Evolutionary conservation across 129 eudicot species (phyloP), one percentile per base, ranked within the genome.

Genomic region (Saussurea involucrata): DNA sequence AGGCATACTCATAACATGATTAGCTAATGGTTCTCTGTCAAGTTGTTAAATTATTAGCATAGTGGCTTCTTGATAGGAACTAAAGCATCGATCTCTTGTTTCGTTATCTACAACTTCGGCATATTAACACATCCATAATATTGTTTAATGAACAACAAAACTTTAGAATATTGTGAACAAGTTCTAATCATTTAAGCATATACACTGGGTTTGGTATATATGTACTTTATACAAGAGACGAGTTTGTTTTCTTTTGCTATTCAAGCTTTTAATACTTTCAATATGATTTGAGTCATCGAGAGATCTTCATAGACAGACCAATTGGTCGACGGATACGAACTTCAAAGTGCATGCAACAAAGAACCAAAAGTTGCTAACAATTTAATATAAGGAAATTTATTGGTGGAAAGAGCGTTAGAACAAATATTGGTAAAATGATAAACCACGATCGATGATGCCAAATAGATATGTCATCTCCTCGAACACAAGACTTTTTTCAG

Each of bases 21-120:
- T 81, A 81, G 84, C 84, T 75, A 81, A 67, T 49, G 68, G 61
- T 64, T 66, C 53, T 68, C 66, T 74, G 32, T 80, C 71, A 74
- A 67, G 79, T 66, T 49, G 53, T 66, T 73, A 53, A 53, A 55
- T 58, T 72, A 80, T 29, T 55, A 29, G 72, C 71, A 78, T 27
- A 25, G 66, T 78, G 72, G 57, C 25, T 71, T 78, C 69, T 68
- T 77, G 27, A 53, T 33, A 58, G 42, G 27, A 25, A 31, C 66
- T 29, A 42, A 66, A 1, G 44, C 73, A 40, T 66, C n/a, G 66
- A 40, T 53, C 22, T 15, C 40, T 67, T 12, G 60, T 49, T 68
- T 22, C 22, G 13, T 68, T 55, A 32, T 24, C 1, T 68, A 21
- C 44, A 63, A 63, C 36, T 4, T 25, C 42, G n/a, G 21, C 27